Base-by-base conservation (phyloP, 345 rosid species). In the Gossypium herbaceum region DNA sequence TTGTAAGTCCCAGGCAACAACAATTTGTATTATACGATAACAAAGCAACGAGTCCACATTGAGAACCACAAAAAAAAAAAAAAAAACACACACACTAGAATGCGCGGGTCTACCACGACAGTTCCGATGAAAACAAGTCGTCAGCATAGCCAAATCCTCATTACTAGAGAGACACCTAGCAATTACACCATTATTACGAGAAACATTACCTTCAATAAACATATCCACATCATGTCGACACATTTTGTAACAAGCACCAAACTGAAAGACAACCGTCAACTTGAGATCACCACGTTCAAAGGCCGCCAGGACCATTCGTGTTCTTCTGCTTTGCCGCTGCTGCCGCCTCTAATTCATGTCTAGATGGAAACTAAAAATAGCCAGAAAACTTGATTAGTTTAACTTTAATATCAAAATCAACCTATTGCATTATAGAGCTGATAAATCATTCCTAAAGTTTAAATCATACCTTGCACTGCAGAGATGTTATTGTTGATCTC, bases 401-500 rank as follows among this genome's bases (percentile, higher is more conserved):
- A 0, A 8, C 2, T 2, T 24, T 12, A 4, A 9, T 25, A 73
- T 47, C 22, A 47, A 24, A 57, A 73, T 24, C 12, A 24, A 25
- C 3, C 7, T 1, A 13, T 22, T 2, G 19, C 12, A 22, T 48
- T 48, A 27, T 10, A 13, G 7, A 48, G 56, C 55, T 8, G 12
- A 27, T 48, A 11, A 27, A 29, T 29, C 56, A 52, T 65, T 15
- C 13, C 60, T 8, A 9, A 54, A 25, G 17, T 43, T 61, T 19
- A 44, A 2, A 41, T 15, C 77, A 55, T 20, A 88, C 95, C 91
- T 85, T 84, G 84, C 86, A 70, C 25, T 89, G 99, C 74, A 95
- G 92, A 77, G 87, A 80, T 69, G 84, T 84, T 80, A 94, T 86
- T 0, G 93, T 91, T 22, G 94, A 82, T 79, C 88, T 86, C 75